phyloP scores from a whole-genome alignment of 2,329 filamentous ascomycete species.

The Xylariaceae sp. region DNA sequence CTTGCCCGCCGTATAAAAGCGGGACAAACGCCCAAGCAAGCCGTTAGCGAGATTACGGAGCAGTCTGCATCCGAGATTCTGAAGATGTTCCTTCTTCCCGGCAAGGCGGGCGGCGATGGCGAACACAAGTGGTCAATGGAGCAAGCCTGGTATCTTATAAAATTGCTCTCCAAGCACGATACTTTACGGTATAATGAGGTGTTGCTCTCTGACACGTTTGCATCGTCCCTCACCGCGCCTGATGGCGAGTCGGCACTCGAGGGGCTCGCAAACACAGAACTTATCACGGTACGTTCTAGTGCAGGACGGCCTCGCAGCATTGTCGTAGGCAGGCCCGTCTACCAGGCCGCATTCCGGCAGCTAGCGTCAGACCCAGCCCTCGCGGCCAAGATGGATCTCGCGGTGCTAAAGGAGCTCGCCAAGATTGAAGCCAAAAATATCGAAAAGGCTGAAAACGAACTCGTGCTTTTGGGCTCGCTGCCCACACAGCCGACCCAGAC shows the following conservation, averaged over 20 bases:
- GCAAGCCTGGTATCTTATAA: conserved; percentile 91
- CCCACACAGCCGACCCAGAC: conserved; percentile 75
- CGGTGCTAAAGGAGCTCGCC: conserved; percentile 71
- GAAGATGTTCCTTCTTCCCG: conserved; percentile 83
- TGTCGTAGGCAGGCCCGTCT: conserved; percentile 85
- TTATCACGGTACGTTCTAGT: conserved; percentile 74
- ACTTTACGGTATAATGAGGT: conserved; percentile 85
- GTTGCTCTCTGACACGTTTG: conserved; percentile 77
- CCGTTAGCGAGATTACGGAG: conserved; percentile 86
- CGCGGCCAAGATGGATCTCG: conserved; percentile 74
- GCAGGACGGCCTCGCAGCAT: conserved; percentile 82
- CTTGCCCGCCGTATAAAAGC: conserved; percentile 88
- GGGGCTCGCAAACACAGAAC: conserved; percentile 81
- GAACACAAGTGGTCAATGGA: conserved; percentile 75
- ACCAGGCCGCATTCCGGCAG: conserved; percentile 79
- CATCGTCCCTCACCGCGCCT: conserved; percentile 58
- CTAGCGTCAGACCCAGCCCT: conserved; percentile 76
- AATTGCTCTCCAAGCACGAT: conserved; percentile 72
- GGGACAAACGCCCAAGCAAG: conserved; percentile 81
- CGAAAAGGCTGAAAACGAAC: conserved; percentile 79
- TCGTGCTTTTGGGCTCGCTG: conserved; percentile 72
- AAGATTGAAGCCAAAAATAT: conserved; percentile 77
- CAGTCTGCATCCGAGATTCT: conserved; percentile 89
- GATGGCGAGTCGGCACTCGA: conserved; percentile 79
- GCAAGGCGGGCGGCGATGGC: conserved; percentile 53